These are phyloP conservation scores for Aspergillus novoparasiticus DNA, from an alignment of 2,329 filamentous ascomycete species.

Conservation along the genomic window DNA sequence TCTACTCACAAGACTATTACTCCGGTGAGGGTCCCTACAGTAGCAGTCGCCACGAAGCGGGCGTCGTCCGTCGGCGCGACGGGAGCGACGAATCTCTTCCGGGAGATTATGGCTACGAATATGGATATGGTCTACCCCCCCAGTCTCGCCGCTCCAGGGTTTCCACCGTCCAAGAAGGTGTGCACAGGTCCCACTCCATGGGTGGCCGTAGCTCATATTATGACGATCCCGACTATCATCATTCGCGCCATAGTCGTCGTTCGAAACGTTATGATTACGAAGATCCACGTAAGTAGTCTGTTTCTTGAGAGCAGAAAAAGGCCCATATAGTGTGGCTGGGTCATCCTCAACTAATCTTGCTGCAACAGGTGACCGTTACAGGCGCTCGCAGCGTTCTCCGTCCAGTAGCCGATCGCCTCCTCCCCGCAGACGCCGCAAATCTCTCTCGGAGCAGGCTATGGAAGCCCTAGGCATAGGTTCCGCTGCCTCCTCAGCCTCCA, in stretches of 20 bases:
- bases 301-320: neutral
- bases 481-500: constrained; percentile 38
- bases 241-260: constrained; percentile 44
- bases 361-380: constrained; percentile 32
- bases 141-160: constrained; percentile 26
- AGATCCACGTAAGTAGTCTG: constrained; percentile 37
- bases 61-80: constrained; percentile 47
- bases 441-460: constrained; percentile 52
- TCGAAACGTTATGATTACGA: constrained; percentile 55
- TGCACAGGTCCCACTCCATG: constrained; percentile 41
- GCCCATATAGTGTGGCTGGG: neutral
- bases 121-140: constrained; percentile 34
- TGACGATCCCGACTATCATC: constrained; percentile 32
- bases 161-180: constrained; percentile 36
- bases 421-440: constrained; percentile 47
- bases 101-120: constrained; percentile 50
- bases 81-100: constrained; percentile 76
- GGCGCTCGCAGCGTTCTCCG: constrained; percentile 37
- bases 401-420: constrained; percentile 43
- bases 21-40: constrained; percentile 22
- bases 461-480: constrained; percentile 62
- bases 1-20: constrained; percentile 33
- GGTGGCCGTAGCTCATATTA: constrained; percentile 38
- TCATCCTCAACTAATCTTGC: constrained; percentile 8
- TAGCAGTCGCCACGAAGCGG: constrained; percentile 16